Evolutionary conservation across 2,329 filamentous ascomycete genomes (phyloP), one percentile per base, ranked within the genome.

Genomic region (Nakataea oryzae): DNA sequence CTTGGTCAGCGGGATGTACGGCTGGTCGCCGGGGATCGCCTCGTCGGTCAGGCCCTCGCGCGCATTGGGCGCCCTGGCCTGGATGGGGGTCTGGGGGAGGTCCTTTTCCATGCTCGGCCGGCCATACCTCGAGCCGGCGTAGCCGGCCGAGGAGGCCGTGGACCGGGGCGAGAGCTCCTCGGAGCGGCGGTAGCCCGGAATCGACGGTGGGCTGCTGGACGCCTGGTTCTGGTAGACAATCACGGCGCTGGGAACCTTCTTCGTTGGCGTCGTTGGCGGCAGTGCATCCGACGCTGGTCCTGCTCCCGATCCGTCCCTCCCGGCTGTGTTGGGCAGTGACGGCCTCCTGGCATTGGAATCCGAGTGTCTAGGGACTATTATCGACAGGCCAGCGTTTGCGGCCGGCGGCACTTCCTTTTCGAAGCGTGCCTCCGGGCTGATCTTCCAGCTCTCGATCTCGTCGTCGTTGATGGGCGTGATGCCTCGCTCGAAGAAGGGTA

Each of bases 401-500:
- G 41, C 4, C 29, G 26, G 26, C 21, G 58, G 9, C 29, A 24
- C 32, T 30, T n/a, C 7, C 29, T 60, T 63, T 26, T 47, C 54
- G 26, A 29, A 27, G 54, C 68, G 60, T 21, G 60, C 66, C 14
- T 67, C 62, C 12, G 69, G 70, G 61, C 73, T 74, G 30, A 74
- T 73, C 68, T 83, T 85, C 85, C 85, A 87, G 4, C 82, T 85
- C 66, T 83, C 82, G 63, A 87, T 87, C 70, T 87, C 85, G 64
- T 86, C 84, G 67, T 87, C 85, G 65, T 82, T 79, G 63, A 87
- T 86, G 14, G 85, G 85, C 0, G 83, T 83, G 57, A 83, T 82
- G 58, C 82, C 83, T 60, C 85, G 75, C 60, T 77, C 76, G 66
- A 82, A 77, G 62, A 85, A 75, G 4, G 74, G 75, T 14, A 70